These are phyloP conservation scores for Tuber microsphaerosporum DNA, from an alignment of 495 filamentous ascomycete species.

Conservation along the genomic window DNA sequence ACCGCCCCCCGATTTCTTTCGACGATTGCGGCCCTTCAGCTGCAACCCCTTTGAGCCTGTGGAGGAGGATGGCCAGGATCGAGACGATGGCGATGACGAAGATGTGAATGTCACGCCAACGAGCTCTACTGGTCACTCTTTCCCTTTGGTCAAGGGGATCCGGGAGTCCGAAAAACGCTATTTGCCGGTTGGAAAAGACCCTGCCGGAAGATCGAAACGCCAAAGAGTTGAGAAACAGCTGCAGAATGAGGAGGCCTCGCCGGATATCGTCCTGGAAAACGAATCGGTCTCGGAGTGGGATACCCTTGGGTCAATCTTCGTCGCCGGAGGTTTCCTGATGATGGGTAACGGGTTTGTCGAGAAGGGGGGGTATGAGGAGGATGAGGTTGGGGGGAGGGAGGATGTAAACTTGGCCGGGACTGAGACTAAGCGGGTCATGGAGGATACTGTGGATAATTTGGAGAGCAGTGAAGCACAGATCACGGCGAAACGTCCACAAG, in stretches of 20 bases:
- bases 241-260: not conserved
- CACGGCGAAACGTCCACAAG: not conserved
- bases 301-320: constrained; percentile 25
- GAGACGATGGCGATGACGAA: not conserved
- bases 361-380: not conserved
- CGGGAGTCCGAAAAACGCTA: constrained; percentile 26
- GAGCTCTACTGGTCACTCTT: not conserved
- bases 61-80: not conserved
- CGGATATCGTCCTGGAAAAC: not conserved
- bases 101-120: not conserved
- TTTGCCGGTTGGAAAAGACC: constrained; percentile 19
- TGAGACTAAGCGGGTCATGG: not conserved
- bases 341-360: constrained; percentile 18
- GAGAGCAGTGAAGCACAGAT: not conserved
- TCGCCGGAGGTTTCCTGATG: constrained; percentile 20
- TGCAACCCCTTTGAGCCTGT: constrained; percentile 3
- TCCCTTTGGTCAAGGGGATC: not conserved
- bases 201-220: constrained; percentile 17
- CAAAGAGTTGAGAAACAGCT: constrained; percentile 1
- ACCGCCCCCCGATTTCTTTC: constrained; percentile 13
- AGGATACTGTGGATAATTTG: not conserved
- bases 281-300: constrained; percentile 12
- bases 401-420: not conserved
- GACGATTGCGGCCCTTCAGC: constrained; percentile 8
- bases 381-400: not conserved